Percentiles rank a stretch among this genome's conserved stretches.
phyloP scores from a whole-genome alignment of 2,329 filamentous ascomycete genomes.

The Epichloe brachyelytri region DNA sequence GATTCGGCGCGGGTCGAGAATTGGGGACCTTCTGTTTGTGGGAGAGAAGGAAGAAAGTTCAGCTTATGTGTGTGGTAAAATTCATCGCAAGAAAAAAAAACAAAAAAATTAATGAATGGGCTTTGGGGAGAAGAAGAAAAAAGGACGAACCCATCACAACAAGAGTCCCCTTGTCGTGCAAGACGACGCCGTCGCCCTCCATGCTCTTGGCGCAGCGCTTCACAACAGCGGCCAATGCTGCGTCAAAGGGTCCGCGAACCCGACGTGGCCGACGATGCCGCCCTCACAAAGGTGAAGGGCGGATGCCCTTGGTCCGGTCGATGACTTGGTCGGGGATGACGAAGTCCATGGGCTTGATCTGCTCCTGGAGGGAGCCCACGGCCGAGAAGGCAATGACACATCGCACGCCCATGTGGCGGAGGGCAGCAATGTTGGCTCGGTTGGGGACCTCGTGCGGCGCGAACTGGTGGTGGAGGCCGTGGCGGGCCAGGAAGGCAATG shows the following conservation, averaged over 20 bases:
- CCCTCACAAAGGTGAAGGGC: constrained; percentile 89
- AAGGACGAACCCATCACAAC: constrained; percentile 71
- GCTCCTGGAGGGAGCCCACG: constrained; percentile 82
- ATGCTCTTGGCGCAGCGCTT: constrained; percentile 61
- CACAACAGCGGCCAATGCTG: constrained; percentile 61
- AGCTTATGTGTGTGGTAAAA: neutral
- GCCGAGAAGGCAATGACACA: constrained; percentile 90
- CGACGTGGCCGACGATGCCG: constrained; percentile 85
- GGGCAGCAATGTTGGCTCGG: constrained; percentile 95
- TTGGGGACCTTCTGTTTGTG: constrained; percentile 70
- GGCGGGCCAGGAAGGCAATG: constrained; percentile 87
- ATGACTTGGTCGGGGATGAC: constrained; percentile 94
- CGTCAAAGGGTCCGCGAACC: constrained; percentile 92
- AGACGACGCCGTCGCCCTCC: constrained; percentile 68
- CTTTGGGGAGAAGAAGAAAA: neutral
- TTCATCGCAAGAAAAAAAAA: no score
- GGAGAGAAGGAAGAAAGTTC: neutral
- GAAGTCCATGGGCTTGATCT: constrained; percentile 92
- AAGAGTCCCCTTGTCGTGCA: constrained; percentile 75
- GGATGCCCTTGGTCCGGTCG: constrained; percentile 88
- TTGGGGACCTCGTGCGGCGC: constrained; percentile 91
- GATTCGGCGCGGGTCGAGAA: constrained; percentile 95
- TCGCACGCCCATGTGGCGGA: constrained; percentile 78
- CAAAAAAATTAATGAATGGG: neutral
- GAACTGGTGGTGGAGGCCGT: constrained; percentile 77